A percentile compares a stretch with the other conserved stretches of the same genome.
These are phyloP conservation scores for Pseudonitzschia delicatissima DNA, from an alignment of 108 stramenopile species.

Conservation along the genomic window DNA sequence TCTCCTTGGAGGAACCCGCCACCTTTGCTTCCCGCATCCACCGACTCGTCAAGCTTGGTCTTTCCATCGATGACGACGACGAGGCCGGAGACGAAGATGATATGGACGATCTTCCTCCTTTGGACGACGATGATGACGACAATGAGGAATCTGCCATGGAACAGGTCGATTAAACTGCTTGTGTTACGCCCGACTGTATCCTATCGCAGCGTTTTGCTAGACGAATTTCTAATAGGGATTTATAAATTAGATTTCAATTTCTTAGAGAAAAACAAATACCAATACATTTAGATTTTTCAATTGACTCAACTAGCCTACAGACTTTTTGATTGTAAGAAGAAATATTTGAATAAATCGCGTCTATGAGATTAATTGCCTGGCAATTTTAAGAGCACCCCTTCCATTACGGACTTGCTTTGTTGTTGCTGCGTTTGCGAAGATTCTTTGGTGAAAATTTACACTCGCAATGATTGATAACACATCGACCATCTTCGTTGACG, in stretches of 20 bases:
- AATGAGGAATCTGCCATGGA: conserved; percentile 98
- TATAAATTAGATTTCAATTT: neutral
- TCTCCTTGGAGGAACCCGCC: conserved; percentile 98
- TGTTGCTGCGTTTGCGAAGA: conserved; percentile 19
- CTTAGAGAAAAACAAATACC: neutral
- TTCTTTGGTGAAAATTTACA: conserved; percentile 29
- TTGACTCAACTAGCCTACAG: neutral
- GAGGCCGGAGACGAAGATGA: conserved; percentile 88
- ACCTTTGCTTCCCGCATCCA: conserved; percentile 99
- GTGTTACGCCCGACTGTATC: neutral
- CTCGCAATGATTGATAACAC: conserved; percentile 30
- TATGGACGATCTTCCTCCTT: conserved; percentile 92
- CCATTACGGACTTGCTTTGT: neutral
- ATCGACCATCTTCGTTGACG: conserved; percentile 32
- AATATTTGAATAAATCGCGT: too few species aligned
- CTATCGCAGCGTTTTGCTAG: neutral
- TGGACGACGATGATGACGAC: conserved; percentile 92
- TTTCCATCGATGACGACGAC: conserved; percentile 98
- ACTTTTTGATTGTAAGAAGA: neutral
- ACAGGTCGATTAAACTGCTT: conserved; percentile 88
- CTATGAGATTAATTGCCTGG: too few species aligned
- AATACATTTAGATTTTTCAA: neutral
- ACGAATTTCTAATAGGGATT: neutral
- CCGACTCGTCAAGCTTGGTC: conserved; percentile 98
- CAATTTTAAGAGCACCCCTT: too few species aligned